Evolutionary conservation across 345 rosid genomes (phyloP), one percentile per base, ranked within the genome.

Genomic region (Lenwebbia sp.): DNA sequence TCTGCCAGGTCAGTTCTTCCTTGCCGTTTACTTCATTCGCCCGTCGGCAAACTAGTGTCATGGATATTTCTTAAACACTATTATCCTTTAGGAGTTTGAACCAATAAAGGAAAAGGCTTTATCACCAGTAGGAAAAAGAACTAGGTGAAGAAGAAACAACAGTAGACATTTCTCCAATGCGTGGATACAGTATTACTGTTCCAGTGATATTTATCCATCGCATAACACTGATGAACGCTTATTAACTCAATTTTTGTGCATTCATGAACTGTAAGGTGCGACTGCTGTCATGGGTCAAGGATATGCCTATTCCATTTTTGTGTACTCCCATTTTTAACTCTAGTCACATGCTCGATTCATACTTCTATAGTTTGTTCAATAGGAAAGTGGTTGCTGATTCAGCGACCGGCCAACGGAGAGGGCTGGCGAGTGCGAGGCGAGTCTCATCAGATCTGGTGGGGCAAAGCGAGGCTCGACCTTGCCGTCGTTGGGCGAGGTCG

Each of bases 1-100:
- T 94, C 86, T 98, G 99, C 89, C 99, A 98, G 99, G 99, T 96
- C 21, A 54, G 97, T 85, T n/a, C 54, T 25, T 85, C 58, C 82
- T 17, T 30, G 76, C 41, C 2, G 3, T 30, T 65, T 65, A 65
- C 12, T 33, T 65, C 7, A 65, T 65, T 65, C 0, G 0, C 22
- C 76, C 3, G 1, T 62, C 1, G 11, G 40, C 40, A 62, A 6
- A 19, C n/a, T 82, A n/a, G 37, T 52, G 37, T 82, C 40, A 50
- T 28, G 28, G 37, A 47, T 40, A 82, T 40, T 52, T 83, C 25
- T 83, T 51, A 37, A n/a, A 54, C 55, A 52, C 54, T 21, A 40
- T 83, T 17, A 83, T 21, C n/a, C 47, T 83, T 84, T 17, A 17
- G 78, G 47, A 19, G 78, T 70, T 33, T 37, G 78, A 33, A 65